Base-by-base conservation (phyloP, 768 basidiomycete species). In the Tricholoma sp. region DNA sequence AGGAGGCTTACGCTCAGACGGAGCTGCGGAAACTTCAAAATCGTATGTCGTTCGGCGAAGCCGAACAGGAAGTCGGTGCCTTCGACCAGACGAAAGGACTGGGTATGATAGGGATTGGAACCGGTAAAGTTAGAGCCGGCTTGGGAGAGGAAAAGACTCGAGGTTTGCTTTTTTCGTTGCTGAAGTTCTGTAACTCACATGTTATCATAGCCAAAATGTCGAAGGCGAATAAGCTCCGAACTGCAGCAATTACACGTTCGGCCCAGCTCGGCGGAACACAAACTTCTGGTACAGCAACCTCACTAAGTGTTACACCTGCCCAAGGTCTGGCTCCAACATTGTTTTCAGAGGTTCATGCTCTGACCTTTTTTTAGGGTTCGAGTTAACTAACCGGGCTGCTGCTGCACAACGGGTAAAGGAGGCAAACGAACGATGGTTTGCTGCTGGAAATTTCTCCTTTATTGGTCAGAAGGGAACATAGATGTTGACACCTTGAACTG, bases 71-170 rank as follows among this genome's bases (percentile, higher is more conserved):
- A 70, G 90, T 95, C 44, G 96, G 94, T 15, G 91, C 94, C 32
- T 95, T 93, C 63, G 97, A 97, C 74, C 87, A 98, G 75, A 95
- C 94, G n/a, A 91, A 93, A 76, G 97, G 97, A 5, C 71, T 98
- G 68, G 97, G 97, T 58, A 98, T 99, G 95, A 91, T 98, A 59
- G 94, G 94, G 37, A 80, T 80, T 53, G 78, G 84, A 15, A 86
- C 88, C 6, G 97, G 97, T 20, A 91, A 93, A 70, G 89, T 99
- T 52, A 80, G 97, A 53, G 94, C 94, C 11, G 87, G 88, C 29
- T 70, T 85, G 51, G 94, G 89, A 52, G 95, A 98, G 68, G 82
- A 88, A 42, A 93, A 93, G 75, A 95, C 88, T 74, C 85, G 88
- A 76, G 94, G 95, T 95, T 61, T 59, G 83, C 72, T 45, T 36